phyloP scores from a whole-genome alignment of 2,329 filamentous ascomycete species.

The Fusarium albidum region DNA sequence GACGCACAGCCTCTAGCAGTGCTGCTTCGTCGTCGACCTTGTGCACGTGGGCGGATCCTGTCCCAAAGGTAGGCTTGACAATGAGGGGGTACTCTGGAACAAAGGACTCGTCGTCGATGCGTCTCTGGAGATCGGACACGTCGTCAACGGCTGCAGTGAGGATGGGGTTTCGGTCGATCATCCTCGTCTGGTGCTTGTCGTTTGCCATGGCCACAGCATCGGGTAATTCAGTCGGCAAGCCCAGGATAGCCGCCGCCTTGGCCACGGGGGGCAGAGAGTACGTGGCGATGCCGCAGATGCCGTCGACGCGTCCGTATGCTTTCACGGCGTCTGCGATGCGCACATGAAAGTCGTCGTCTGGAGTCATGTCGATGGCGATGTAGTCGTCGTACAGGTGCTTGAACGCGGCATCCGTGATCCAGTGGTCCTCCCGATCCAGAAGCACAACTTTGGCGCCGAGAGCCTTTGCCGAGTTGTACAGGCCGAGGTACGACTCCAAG shows the following conservation, averaged over 20 bases:
- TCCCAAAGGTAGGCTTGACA: slow-evolving; percentile 1
- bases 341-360: neutral
- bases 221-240: neutral
- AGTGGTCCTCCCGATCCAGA: slow-evolving; percentile 1
- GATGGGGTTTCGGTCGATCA: too few species aligned
- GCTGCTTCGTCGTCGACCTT: neutral
- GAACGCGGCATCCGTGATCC: neutral
- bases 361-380: neutral
- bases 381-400: neutral
- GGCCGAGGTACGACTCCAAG: slow-evolving; percentile 2
- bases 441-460: slow-evolving; percentile 1
- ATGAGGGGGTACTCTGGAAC: slow-evolving; percentile 1
- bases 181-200: slow-evolving; percentile 1
- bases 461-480: slow-evolving; percentile 2
- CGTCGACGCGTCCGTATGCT: neutral
- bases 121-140: neutral
- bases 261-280: slow-evolving; percentile 1
- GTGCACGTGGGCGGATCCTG: neutral
- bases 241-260: neutral
- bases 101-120: neutral
- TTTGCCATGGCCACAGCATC: neutral
- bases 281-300: neutral
- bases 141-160: neutral
- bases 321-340: neutral
- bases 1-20: neutral